phyloP scores from a whole-genome alignment of 306 rosid genomes.

The Lagenaria siceraria region DNA sequence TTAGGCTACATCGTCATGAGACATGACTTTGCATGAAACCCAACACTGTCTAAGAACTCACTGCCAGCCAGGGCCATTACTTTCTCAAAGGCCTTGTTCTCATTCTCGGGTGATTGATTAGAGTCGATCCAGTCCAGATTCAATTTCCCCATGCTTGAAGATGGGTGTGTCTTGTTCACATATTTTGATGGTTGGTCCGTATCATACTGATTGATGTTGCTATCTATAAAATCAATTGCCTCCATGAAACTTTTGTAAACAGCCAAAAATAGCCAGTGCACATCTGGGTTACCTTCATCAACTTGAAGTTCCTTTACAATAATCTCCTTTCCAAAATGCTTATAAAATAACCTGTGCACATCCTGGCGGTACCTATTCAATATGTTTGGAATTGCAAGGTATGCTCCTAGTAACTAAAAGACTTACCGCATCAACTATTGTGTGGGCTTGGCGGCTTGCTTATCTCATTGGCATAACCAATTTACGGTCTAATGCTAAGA shows the following conservation, averaged over 20 bases:
- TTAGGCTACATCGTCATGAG: too few relatives aligned
- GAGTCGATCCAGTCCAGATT: conserved; percentile 89
- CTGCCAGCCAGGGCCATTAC: conserved; percentile 84
- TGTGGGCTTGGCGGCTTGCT: too few relatives aligned
- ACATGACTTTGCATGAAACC: conserved; percentile 35
- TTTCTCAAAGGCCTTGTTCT: conserved; percentile 68
- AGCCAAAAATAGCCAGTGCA: conserved; percentile 62
- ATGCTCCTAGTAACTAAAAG: neutral
- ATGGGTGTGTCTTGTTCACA: conserved; percentile 80
- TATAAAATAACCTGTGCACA: neutral
- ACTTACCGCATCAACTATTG: neutral
- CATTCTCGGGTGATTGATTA: conserved; percentile 74
- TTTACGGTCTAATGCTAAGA: neutral
- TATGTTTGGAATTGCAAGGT: neutral
- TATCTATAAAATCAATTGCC: conserved; percentile 93
- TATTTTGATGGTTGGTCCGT: conserved; percentile 81
- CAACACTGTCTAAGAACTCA: conserved; percentile 68
- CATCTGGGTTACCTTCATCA: conserved; percentile 64
- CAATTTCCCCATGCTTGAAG: conserved; percentile 77
- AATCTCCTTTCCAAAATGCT: conserved; percentile 93
- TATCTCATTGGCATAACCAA: neutral
- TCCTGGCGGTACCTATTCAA: neutral
- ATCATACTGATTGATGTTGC: conserved; percentile 77
- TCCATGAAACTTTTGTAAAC: conserved; percentile 94
- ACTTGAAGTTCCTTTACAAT: conserved; percentile 85